Base-by-base conservation (phyloP, 768 basidiomycete species). In the Termitomyces sp. region DNA sequence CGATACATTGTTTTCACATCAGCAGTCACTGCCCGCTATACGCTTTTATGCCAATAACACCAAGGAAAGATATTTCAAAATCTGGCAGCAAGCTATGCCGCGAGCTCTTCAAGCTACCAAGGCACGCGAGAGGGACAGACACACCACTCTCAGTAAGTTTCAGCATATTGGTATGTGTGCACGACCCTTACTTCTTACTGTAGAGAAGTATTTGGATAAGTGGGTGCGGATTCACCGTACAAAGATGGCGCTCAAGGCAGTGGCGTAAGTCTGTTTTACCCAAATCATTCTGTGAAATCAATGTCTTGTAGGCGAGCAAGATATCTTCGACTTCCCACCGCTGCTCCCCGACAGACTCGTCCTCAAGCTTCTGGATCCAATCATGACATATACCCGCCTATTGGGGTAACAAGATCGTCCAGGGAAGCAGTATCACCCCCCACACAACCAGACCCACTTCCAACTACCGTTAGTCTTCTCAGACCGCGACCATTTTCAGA, bases 1-100 rank as follows among this genome's bases (percentile, higher is more conserved):
- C 12, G 42, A 25, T n/a, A 14, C 12, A 44, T 3, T 37, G 40
- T 17, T 44, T 48, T 52, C 54, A 48, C 34, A 44, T 42, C 4
- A 29, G 38, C 21, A 93, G 89, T 84, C 87, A 16, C 73, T 91
- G 10, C 90, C 91, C 23, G 92, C 92, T 9, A 83, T 95, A 57
- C 83, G 83, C 29, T 90, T 93, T 68, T 79, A 86, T 69, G 83
- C 87, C 1, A 79, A 73, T 19, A 77, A 81, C 59, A 67, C 78
- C 35, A 91, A 89, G 69, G 69, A 71, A 7, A 84, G 79, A 60
- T 80, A 77, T 57, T 90, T 90, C 83, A 70, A 75, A 31, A 73
- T 69, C 31, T 92, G 92, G 92, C 76, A 81, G 47, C 78, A 77
- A 48, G 81, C 80, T 23, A 84, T 94, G 79, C 90, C 92, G 16